phyloP scores from a whole-genome alignment of 2,329 filamentous ascomycete genomes.

The Pseudofabraea citricarpa region DNA sequence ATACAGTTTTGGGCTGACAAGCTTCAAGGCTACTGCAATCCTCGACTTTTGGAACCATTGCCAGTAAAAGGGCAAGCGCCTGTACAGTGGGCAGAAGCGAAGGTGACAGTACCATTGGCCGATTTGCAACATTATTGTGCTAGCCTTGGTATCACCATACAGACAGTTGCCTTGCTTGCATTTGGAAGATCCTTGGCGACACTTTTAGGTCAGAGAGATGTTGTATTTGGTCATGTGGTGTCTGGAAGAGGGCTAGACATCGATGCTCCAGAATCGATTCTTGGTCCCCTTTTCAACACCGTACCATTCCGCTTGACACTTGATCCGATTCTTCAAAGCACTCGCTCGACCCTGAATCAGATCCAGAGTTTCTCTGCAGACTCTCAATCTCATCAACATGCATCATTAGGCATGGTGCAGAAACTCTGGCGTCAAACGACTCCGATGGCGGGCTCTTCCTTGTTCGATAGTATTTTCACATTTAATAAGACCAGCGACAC shows the following conservation, averaged over 20 bases:
- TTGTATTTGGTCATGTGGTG: conserved; percentile 69
- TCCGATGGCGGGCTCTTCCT: too few species aligned
- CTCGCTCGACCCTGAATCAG: not conserved
- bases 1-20: not conserved
- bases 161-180: conserved; percentile 28
- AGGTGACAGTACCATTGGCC: too few species aligned
- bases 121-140: not conserved
- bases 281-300: conserved; percentile 36
- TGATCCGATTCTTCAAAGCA: conserved; percentile 15
- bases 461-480: too few species aligned
- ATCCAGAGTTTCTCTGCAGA: not conserved
- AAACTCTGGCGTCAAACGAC: conserved; percentile 1
- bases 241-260: conserved; percentile 73
- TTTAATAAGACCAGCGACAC: too few species aligned
- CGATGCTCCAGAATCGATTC: conserved; percentile 58
- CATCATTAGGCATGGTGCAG: conserved; percentile 1
- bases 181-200: conserved; percentile 58
- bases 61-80: too few species aligned
- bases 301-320: conserved; percentile 32
- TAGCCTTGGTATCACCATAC: conserved; percentile 1
- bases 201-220: conserved; percentile 57
- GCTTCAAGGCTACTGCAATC: not conserved
- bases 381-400: conserved; percentile 3
- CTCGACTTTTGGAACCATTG: too few species aligned
- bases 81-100: too few species aligned